phyloP scores from a whole-genome alignment of 805 yeast species.

The Metschnikowia santaceciliae region DNA sequence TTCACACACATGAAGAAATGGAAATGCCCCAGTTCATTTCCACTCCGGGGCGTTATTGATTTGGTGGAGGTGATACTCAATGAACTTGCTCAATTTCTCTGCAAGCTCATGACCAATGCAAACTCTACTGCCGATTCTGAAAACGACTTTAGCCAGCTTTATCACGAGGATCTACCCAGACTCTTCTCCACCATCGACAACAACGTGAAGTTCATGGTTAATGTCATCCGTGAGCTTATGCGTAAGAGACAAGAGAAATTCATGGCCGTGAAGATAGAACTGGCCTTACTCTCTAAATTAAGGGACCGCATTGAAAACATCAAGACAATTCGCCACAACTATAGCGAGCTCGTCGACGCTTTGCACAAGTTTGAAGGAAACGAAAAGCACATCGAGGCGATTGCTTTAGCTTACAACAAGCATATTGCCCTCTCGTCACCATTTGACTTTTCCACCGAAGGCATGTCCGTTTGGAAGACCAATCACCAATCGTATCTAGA shows the following conservation, averaged over 20 bases:
- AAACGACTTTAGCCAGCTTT: background rate
- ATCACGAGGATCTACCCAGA: slow-evolving; percentile 15
- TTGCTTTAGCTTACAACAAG: slow-evolving; percentile 28
- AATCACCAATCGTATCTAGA: slow-evolving; percentile 26
- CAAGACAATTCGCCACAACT: slow-evolving; percentile 46
- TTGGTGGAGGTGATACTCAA: slow-evolving; percentile 62
- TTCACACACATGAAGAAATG: slow-evolving; percentile 65
- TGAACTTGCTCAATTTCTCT: slow-evolving; percentile 49
- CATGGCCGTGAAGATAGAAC: slow-evolving; percentile 57
- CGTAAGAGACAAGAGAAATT: slow-evolving; percentile 72
- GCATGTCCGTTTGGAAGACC: slow-evolving; percentile 26
- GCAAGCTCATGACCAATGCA: slow-evolving; percentile 30
- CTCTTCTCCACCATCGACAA: slow-evolving; percentile 55
- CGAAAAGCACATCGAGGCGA: slow-evolving; percentile 15
- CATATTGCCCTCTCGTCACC: slow-evolving; percentile 25
- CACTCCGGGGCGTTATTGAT: slow-evolving; percentile 57
- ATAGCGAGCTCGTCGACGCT: slow-evolving; percentile 45
- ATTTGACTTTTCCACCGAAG: slow-evolving; percentile 33
- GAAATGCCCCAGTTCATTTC: slow-evolving; percentile 51
- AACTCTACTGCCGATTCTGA: slow-evolving; percentile 38
- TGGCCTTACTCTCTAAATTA: slow-evolving; percentile 31
- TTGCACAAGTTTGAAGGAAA: slow-evolving; percentile 18
- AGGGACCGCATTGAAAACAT: slow-evolving; percentile 44
- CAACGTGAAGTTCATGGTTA: slow-evolving; percentile 57
- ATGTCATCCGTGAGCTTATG: slow-evolving; percentile 67